A percentile compares a stretch with the other conserved stretches of the same genome.
phyloP scores from a whole-genome alignment of 345 rosid species.

The Citrus sinensis region DVS_A1.0 CM039166.1:19225001-19225500 shows the following conservation, averaged over 20 bases:
- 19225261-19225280: constrained; percentile 74
- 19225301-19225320: constrained; percentile 34
- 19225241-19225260: constrained; percentile 71
- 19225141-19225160: neutral
- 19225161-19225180: neutral
- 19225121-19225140: neutral
- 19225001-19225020: neutral
- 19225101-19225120: neutral
- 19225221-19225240: constrained; percentile 20
- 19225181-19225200: constrained; percentile 11
- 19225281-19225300: constrained; percentile 86
- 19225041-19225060: neutral
- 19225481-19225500: neutral
- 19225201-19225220: constrained; percentile 13
- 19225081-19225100: neutral
- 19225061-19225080: neutral
- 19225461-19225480: neutral
- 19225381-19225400: neutral
- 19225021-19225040: neutral
- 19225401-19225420: no score
- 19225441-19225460: neutral
- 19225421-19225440: neutral
- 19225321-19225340: neutral
- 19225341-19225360: neutral
- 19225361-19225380: neutral